Conservation (phyloP, 2,329 filamentous ascomycete species). For the Hymenotorrendiella dingleyae region DNA sequence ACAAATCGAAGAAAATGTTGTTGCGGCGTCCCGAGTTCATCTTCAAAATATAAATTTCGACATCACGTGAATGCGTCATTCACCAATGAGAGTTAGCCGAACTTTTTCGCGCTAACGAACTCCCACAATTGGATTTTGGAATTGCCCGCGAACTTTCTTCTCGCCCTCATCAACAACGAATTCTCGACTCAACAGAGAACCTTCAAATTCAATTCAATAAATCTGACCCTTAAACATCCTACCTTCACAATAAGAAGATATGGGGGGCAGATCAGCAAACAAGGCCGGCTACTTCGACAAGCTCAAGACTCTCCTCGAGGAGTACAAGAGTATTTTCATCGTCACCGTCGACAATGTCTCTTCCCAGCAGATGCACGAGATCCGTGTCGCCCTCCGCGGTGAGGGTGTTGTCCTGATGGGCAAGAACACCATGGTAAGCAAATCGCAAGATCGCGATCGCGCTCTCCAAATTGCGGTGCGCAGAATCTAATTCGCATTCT, state of each 20-base stretch:
- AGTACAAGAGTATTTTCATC: conserved; percentile 97
- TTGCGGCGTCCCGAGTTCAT: neutral
- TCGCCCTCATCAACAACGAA: conserved; percentile 6
- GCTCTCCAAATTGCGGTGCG: neutral
- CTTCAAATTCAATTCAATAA: conserved; percentile 20
- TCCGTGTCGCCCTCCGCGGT: conserved; percentile 83
- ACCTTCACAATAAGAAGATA: conserved; percentile 94
- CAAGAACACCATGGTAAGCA: conserved; percentile 96
- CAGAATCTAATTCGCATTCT: conserved; percentile 11
- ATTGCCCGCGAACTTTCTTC: no score
- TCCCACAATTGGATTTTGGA: no score
- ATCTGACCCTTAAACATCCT: conserved; percentile 94
- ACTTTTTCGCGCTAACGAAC: neutral
- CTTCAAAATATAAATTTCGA: neutral
- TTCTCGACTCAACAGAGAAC: conserved; percentile 17
- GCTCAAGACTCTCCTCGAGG: conserved; percentile 95
- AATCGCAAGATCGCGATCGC: neutral
- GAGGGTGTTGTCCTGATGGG: conserved; percentile 97
- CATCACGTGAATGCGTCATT: conserved; percentile 7
- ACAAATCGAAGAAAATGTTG: neutral
- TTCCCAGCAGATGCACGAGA: conserved; percentile 99
- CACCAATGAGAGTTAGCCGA: no score
- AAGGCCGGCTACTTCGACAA: conserved; percentile 99
- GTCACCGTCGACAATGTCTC: conserved; percentile 98
- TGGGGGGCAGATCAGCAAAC: conserved; percentile 94